Conservation (phyloP, 2,329 filamentous ascomycete species). For the Stromatinia cepivora region DNA sequence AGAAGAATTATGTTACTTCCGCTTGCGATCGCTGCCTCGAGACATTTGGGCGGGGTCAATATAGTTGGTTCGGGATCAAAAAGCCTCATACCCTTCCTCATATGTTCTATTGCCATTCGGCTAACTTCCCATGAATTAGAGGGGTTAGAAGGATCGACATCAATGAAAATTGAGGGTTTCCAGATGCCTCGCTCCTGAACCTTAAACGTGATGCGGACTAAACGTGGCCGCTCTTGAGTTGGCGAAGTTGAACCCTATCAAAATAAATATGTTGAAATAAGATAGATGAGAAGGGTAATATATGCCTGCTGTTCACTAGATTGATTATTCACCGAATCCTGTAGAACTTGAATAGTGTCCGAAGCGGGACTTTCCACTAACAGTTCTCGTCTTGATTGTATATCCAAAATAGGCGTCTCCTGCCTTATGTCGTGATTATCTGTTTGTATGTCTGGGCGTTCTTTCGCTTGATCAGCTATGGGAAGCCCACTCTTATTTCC, state of each 20-base stretch:
- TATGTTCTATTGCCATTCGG: slow-evolving; percentile 28
- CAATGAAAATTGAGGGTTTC: slow-evolving; percentile 17
- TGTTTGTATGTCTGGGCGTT: slow-evolving; percentile 40
- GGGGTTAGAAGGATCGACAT: slow-evolving; percentile 18
- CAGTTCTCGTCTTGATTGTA: slow-evolving; percentile 18
- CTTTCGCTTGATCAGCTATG: background rate
- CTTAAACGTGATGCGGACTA: slow-evolving; percentile 20
- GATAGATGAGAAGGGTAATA: slow-evolving; percentile 17
- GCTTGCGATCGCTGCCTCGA: slow-evolving; percentile 23
- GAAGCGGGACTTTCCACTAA: background rate
- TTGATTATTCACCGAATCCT: background rate
- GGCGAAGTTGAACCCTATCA: slow-evolving; percentile 18
- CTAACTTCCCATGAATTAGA: slow-evolving; percentile 25
- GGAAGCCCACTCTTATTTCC: too few species aligned
- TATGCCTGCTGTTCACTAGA: background rate
- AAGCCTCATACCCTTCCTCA: slow-evolving; percentile 26
- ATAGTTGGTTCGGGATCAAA: slow-evolving; percentile 26
- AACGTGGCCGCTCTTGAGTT: slow-evolving; percentile 16
- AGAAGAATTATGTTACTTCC: slow-evolving; percentile 27
- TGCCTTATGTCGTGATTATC: background rate
- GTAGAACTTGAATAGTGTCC: slow-evolving; percentile 3
- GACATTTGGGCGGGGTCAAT: slow-evolving; percentile 22
- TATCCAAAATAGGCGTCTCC: slow-evolving; percentile 13
- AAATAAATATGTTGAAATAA: too few species aligned
- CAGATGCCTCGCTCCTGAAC: slow-evolving; percentile 25